Evolutionary conservation across 257 asterid species (phyloP), one percentile per base, ranked within the genome.

Genomic region (Eucommia ulmoides): DNA sequence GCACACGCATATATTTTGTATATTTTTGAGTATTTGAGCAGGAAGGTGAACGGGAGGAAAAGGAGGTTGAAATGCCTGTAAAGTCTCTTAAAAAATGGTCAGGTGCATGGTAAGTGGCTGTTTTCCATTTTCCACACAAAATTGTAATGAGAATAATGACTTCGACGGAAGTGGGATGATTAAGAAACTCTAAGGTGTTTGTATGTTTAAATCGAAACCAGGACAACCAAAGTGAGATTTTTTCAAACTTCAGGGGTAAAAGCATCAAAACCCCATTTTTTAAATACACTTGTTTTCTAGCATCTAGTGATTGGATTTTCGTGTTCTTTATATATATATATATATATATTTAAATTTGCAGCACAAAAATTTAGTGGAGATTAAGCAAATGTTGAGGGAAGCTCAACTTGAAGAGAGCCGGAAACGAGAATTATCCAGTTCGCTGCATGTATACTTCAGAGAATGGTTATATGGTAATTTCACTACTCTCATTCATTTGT

Each of bases 381-480:
- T 80, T 61, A 82, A 82, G 79, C 75, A 76, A 48, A 61, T 80
- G 38, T 54, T 88, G 68, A 82, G 72, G 79, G 97, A 82, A 53
- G 68, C 83, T 62, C 77, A 74, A 66, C 95, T 88, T 50, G 97
- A 88, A 45, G 97, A 82, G 47, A 82, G 64, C 72, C 70, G 87
- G 73, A 88, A 84, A 70, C 81, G 88, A 57, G 96, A 88, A 70
- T 53, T 88, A 53, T 74, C 95, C 19, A 78, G 63, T 65, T 89
- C 93, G 46, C 88, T 88, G 24, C 97, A 88, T 62, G 68, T 74
- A 8, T 85, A 82, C 66, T 88, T 84, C 63, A 88, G 84, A 65
- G 97, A 88, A 61, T 88, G 97, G 97, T 65, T 88, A 61, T 88
- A 84, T 55, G 96, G 97, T 88, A 88, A n/a, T n/a, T 70, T 59